Conservation (phyloP, 2,329 filamentous ascomycete species). For the Conoideocrella luteorostrata region DNA sequence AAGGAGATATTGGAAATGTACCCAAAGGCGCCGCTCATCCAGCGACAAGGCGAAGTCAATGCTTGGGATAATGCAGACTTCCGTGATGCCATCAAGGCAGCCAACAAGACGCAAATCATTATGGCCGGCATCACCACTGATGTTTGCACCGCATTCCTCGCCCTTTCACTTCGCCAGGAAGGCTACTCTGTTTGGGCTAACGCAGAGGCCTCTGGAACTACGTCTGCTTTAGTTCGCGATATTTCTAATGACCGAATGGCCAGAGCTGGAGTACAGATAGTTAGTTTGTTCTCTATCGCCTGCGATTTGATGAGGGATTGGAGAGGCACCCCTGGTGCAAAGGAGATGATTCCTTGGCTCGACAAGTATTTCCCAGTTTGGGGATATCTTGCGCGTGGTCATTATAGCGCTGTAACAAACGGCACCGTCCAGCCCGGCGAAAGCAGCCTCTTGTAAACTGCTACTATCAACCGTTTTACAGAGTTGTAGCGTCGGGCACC, state of each 20-base stretch:
- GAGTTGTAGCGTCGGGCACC: too few relatives aligned
- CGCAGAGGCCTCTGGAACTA: slow-evolving; percentile 64
- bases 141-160: slow-evolving; percentile 68
- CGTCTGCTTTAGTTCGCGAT: slow-evolving; percentile 36
- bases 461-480: too few relatives aligned
- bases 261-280: background rate
- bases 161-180: slow-evolving; percentile 62
- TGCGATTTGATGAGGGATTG: slow-evolving; percentile 68
- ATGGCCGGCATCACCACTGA: slow-evolving; percentile 68
- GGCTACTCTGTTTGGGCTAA: slow-evolving; percentile 72
- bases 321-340: slow-evolving; percentile 46
- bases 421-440: background rate
- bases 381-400: slow-evolving; percentile 49
- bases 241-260: slow-evolving; percentile 4
- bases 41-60: slow-evolving; percentile 65
- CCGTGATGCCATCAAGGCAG: slow-evolving; percentile 55
- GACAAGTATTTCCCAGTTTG: slow-evolving; percentile 61
- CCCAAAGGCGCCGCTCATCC: slow-evolving; percentile 58
- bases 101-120: slow-evolving; percentile 63
- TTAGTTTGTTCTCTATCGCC: slow-evolving; percentile 48
- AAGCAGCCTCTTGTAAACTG: too few relatives aligned
- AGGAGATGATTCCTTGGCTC: slow-evolving; percentile 55
- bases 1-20: slow-evolving; percentile 40
- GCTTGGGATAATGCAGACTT: slow-evolving; percentile 72
- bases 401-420: slow-evolving; percentile 2